phyloP scores from a whole-genome alignment of 1,284 basidiomycete genomes.

The Austropuccinia psidii region DNA sequence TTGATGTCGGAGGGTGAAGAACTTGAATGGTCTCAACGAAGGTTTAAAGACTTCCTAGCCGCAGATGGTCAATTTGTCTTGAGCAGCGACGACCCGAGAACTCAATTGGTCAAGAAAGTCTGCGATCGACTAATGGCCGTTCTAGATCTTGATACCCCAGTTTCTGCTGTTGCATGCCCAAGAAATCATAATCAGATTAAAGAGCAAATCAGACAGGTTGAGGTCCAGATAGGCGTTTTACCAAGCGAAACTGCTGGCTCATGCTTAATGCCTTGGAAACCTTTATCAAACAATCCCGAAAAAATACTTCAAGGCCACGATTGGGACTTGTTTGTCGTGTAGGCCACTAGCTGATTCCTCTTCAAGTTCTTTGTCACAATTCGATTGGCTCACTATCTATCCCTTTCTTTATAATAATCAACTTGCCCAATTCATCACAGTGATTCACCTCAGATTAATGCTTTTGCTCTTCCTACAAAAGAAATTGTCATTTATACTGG shows the following conservation, averaged over 20 bases:
- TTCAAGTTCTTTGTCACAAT: neutral
- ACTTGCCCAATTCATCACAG: constrained; percentile 11
- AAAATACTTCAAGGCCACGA: constrained; percentile 50
- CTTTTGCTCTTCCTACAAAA: constrained; percentile 53
- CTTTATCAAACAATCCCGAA: constrained; percentile 49
- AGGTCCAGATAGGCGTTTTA: neutral
- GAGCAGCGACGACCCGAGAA: constrained; percentile 3
- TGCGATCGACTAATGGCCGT: constrained; percentile 30
- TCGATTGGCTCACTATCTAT: neutral
- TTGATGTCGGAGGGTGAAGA: constrained; percentile 54
- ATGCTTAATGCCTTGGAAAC: constrained; percentile 41
- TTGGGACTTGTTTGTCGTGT: constrained; percentile 53
- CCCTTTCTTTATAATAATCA: neutral
- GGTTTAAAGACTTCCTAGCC: constrained; percentile 44
- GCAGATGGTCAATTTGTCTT: neutral
- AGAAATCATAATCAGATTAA: neutral
- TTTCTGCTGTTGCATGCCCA: constrained; percentile 29
- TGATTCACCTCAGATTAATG: constrained; percentile 51
- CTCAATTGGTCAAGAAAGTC: constrained; percentile 14
- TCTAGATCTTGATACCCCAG: constrained; percentile 22
- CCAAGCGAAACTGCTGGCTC: constrained; percentile 37
- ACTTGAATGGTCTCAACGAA: constrained; percentile 51
- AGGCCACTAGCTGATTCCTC: neutral
- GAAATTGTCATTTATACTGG: constrained; percentile 54
- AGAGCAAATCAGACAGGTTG: neutral